phyloP scores from a whole-genome alignment of 495 filamentous ascomycete genomes.

The Hypoxylon crocopeplum region DNA sequence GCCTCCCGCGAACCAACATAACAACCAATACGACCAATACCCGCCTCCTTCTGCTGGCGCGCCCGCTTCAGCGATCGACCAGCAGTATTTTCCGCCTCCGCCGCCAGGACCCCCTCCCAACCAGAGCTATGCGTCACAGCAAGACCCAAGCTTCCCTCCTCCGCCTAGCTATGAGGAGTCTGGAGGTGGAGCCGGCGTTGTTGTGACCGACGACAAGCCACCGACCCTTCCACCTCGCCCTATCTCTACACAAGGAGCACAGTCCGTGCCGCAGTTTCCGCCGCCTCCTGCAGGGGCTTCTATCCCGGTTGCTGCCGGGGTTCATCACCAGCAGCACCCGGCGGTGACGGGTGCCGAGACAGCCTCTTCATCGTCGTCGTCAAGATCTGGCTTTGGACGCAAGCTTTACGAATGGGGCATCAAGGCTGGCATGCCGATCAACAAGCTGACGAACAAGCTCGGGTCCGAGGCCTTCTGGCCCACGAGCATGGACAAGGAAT shows the following conservation, averaged over 20 bases:
- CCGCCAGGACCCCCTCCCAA: conserved; percentile 19
- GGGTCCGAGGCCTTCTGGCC: conserved; percentile 85
- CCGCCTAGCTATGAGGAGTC: conserved; percentile 21
- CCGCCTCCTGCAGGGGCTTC: conserved; percentile 13
- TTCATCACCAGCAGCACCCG: conserved; percentile 4
- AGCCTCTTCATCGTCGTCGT: conserved; percentile 1
- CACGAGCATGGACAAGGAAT: conserved; percentile 78
- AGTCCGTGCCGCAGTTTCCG: conserved; percentile 9
- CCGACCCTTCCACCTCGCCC: conserved; percentile 24
- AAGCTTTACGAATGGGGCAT: conserved; percentile 39
- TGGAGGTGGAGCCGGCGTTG: background rate
- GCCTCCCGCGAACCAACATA: conserved; percentile 12
- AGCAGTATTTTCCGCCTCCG: conserved; percentile 24
- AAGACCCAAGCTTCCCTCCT: conserved; percentile 2
- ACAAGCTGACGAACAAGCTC: conserved; percentile 73
- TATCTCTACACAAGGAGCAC: conserved; percentile 8
- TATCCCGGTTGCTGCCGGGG: background rate
- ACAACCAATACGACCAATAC: no score
- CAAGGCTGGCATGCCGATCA: conserved; percentile 68
- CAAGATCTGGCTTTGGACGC: conserved; percentile 36
- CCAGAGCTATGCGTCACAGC: background rate
- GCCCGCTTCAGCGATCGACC: no score
- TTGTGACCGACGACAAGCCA: conserved; percentile 18
- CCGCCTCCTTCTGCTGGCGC: no score
- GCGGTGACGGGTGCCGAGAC: background rate